A percentile compares a stretch with the other conserved stretches of the same genome.
phyloP scores from a whole-genome alignment of 768 basidiomycete species.

The Boletus eberwhitei region DNA sequence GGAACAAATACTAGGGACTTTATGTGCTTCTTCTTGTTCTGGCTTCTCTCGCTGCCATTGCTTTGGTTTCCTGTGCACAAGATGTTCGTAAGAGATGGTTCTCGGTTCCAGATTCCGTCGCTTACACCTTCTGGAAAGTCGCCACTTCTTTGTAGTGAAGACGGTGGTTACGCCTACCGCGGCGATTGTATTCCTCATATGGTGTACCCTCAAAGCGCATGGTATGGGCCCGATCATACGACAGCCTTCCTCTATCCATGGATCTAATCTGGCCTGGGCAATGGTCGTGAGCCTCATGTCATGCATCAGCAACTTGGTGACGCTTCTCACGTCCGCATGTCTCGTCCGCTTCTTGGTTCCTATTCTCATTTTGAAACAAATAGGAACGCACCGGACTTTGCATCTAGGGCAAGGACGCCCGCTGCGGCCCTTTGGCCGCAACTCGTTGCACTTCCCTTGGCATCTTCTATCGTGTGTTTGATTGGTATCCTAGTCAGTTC shows the following conservation, averaged over 20 bases:
- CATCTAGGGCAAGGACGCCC: conserved; percentile 56
- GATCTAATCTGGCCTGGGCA: conserved; percentile 69
- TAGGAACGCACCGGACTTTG: conserved; percentile 76
- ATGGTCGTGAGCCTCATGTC: conserved; percentile 73
- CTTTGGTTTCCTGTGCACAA: conserved; percentile 84
- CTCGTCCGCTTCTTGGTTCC: conserved; percentile 3
- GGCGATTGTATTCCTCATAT: conserved; percentile 69
- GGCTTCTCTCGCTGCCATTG: conserved; percentile 73
- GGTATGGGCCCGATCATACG: conserved; percentile 75
- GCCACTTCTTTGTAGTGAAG: conserved; percentile 79
- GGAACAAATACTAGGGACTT: conserved; percentile 76
- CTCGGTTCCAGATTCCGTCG: not conserved
- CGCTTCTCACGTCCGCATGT: conserved; percentile 56
- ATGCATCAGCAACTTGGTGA: conserved; percentile 78
- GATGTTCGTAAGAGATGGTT: conserved; percentile 46
- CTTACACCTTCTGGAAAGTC: conserved; percentile 37
- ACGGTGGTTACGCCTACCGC: conserved; percentile 69
- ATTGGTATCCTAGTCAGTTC: conserved; percentile 82
- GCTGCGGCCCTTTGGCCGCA: conserved; percentile 63
- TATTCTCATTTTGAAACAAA: conserved; percentile 17
- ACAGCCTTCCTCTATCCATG: conserved; percentile 60
- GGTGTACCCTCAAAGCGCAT: conserved; percentile 74
- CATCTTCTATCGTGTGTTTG: conserved; percentile 73
- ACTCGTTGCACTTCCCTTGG: conserved; percentile 65
- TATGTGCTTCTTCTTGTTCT: conserved; percentile 84